Conservation (phyloP, 768 basidiomycete genomes). For the Tricholoma saponaceum region DNA sequence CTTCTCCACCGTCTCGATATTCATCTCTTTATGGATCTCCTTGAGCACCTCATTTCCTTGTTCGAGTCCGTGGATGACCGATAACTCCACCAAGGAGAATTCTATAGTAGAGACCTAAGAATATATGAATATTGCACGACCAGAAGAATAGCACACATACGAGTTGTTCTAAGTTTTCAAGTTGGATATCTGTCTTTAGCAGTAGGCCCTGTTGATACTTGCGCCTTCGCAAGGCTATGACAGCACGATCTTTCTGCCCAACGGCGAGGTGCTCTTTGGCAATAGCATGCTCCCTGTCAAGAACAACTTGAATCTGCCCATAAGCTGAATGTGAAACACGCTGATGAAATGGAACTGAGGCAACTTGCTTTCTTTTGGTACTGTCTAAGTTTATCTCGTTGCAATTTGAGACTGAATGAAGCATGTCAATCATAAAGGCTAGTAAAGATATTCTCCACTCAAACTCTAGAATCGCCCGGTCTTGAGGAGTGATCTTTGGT, state of each 20-base stretch:
- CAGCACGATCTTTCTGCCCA: constrained; percentile 84
- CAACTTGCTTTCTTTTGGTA: constrained; percentile 84
- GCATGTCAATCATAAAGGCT: constrained; percentile 8
- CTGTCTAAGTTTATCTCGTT: constrained; percentile 92
- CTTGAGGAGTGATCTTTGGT: constrained; percentile 90
- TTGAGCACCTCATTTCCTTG: constrained; percentile 93
- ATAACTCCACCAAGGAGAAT: constrained; percentile 91
- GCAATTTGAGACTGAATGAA: constrained; percentile 77
- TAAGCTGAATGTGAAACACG: not conserved
- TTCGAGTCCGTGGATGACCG: constrained; percentile 87
- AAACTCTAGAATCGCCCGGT: constrained; percentile 93
- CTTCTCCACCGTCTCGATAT: constrained; percentile 88
- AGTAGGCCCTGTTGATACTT: constrained; percentile 94
- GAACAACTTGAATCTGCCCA: constrained; percentile 76
- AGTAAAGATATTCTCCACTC: constrained; percentile 6
- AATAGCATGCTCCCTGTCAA: constrained; percentile 86
- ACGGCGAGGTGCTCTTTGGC: constrained; percentile 77
- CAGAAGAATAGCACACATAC: constrained; percentile 38
- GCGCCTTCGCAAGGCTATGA: constrained; percentile 81
- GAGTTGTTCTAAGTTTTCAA: constrained; percentile 85
- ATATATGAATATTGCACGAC: not conserved
- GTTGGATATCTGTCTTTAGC: constrained; percentile 82
- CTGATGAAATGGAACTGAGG: not conserved
- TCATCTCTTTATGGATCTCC: constrained; percentile 93
- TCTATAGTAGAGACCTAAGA: constrained; percentile 93